Percentiles rank a stretch among this genome's conserved stretches.
phyloP scores from a whole-genome alignment of 306 rosid genomes.

The Prunus fruticosa region DNA sequence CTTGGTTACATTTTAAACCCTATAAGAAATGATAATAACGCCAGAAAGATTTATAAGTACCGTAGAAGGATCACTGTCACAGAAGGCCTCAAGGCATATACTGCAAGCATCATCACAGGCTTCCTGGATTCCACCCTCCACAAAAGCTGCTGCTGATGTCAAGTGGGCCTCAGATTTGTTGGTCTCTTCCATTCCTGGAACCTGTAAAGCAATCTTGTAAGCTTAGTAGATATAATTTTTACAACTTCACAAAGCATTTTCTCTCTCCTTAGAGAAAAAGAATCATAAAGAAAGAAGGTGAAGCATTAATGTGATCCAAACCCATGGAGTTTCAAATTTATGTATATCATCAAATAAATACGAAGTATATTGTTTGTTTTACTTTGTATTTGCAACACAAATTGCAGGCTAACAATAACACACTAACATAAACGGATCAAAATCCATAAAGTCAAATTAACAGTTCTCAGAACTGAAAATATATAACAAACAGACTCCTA shows the following conservation, averaged over 20 bases:
- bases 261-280: not conserved
- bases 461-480: not conserved
- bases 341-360: not conserved
- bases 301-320: not conserved
- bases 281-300: not conserved
- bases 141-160: slow-evolving; percentile 94
- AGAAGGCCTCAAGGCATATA: slow-evolving; percentile 84
- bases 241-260: not conserved
- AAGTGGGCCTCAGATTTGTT: slow-evolving; percentile 64
- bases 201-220: slow-evolving; percentile 32
- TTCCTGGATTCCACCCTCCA: slow-evolving; percentile 96
- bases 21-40: not conserved
- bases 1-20: slow-evolving; percentile 16
- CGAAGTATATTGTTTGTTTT: too few relatives aligned
- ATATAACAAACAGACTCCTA: not conserved
- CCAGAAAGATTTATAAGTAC: slow-evolving; percentile 28
- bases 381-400: not conserved
- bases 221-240: not conserved
- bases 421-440: not conserved
- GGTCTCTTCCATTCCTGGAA: slow-evolving; percentile 52
- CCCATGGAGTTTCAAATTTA: not conserved
- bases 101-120: slow-evolving; percentile 97
- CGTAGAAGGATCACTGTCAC: slow-evolving; percentile 88
- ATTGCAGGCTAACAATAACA: not conserved
- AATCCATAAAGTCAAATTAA: slow-evolving; percentile 8